Conservation (phyloP, 352 stramenopile genomes). For the Aphanomyces invadans region DNA sequence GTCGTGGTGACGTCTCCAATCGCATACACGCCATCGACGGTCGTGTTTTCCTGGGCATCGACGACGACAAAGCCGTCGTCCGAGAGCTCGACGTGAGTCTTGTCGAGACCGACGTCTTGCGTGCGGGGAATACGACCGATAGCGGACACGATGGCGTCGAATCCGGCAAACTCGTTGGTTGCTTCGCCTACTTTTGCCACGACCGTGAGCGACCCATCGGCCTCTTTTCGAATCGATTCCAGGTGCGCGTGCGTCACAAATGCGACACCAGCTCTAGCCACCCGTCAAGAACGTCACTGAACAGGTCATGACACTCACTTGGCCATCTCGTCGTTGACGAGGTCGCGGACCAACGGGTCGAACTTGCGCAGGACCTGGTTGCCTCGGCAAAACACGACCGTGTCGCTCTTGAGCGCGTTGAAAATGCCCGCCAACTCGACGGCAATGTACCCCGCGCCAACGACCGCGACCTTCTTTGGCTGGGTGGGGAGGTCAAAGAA, state of each 20-base stretch:
- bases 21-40: slow-evolving; percentile 64
- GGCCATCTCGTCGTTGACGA: slow-evolving; percentile 72
- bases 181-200: slow-evolving; percentile 48
- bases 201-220: slow-evolving; percentile 76
- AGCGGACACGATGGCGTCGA: slow-evolving; percentile 54
- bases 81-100: slow-evolving; percentile 53
- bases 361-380: slow-evolving; percentile 82
- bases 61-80: slow-evolving; percentile 67
- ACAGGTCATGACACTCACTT: too few relatives aligned
- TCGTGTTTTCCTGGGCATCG: slow-evolving; percentile 89
- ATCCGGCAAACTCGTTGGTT: slow-evolving; percentile 33
- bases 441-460: slow-evolving; percentile 98
- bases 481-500: slow-evolving; percentile 95
- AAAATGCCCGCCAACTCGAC: slow-evolving; percentile 96
- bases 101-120: slow-evolving; percentile 68
- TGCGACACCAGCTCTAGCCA: slow-evolving; percentile 32
- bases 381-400: slow-evolving; percentile 84
- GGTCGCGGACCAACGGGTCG: slow-evolving; percentile 78
- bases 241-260: slow-evolving; percentile 52
- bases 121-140: slow-evolving; percentile 83
- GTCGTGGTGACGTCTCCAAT: slow-evolving; percentile 60
- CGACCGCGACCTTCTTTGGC: slow-evolving; percentile 91
- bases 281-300: too few relatives aligned
- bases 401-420: slow-evolving; percentile 87
- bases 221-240: slow-evolving; percentile 77